Evolutionary conservation across 345 rosid genomes (phyloP).

Genomic region (Hevea brasiliensis): DNA sequence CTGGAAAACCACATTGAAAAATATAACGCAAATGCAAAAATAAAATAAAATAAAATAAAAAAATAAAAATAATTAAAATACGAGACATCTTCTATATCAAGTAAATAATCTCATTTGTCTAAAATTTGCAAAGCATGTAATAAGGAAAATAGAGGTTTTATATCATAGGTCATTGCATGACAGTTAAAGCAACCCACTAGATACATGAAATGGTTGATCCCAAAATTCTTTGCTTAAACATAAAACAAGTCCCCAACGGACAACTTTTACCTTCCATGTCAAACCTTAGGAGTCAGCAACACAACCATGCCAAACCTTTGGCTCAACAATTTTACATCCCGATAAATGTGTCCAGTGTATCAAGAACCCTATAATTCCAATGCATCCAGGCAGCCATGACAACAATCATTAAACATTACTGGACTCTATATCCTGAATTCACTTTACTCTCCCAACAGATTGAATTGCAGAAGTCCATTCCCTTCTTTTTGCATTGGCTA

Average conservation of each 20-base stretch:
- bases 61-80: neutral
- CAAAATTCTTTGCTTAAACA: neutral
- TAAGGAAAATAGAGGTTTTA: neutral
- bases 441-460: neutral
- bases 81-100: neutral
- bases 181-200: slow-evolving; percentile 5
- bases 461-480: neutral
- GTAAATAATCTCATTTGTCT: neutral
- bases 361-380: neutral
- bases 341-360: slow-evolving; percentile 2
- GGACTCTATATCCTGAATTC: slow-evolving; percentile 4
- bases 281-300: slow-evolving; percentile 14
- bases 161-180: slow-evolving; percentile 5
- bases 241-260: neutral
- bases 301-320: slow-evolving; percentile 1
- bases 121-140: slow-evolving; percentile 5
- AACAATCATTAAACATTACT: neutral
- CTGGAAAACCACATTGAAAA: slow-evolving; percentile 32
- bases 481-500: neutral
- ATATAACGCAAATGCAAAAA: neutral
- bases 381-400: neutral
- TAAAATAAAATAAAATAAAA: neutral
- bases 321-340: slow-evolving; percentile 10
- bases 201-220: slow-evolving; percentile 6
- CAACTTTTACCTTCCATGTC: slow-evolving; percentile 7